Base-by-base conservation (phyloP, 2,329 filamentous ascomycete genomes). In the Boeremia exigua region DNA sequence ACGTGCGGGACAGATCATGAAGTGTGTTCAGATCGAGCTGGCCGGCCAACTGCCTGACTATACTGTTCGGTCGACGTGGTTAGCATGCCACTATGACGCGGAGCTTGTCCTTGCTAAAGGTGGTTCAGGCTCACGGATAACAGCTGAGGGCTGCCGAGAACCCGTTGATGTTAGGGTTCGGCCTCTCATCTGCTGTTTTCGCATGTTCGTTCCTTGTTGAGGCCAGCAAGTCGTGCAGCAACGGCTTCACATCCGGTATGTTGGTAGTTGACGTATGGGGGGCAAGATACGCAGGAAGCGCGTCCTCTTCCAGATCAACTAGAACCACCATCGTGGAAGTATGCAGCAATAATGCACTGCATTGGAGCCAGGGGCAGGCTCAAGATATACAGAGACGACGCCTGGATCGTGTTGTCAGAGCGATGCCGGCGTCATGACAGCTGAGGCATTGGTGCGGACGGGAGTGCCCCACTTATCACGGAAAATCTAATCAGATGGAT, bases 11-110 rank as follows among this genome's bases (percentile, higher is more conserved):
- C 17, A 98, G 85, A 61, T 88, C 87, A 75, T 96, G 88, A 67
- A 97, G 85, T 12, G 91, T 89, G 75, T 94, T 96, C 46, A 96
- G 84, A 73, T 98, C 94, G 72, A 97, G 86, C 65, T 85, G 84
- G 29, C 86, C 84, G 44, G 90, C 89, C 62, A 97, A 84, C 66
- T 88, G 85, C 61, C 87, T 85, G 65, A 90, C 86, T 71, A 96
- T 86, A 67, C 92, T 96, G 79, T 56, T 60, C 38, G 42, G 61
- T 57, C 47, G 57, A 56, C 32, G 34, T 67, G 56, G 68, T 74
- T 62, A 75, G 72, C 70, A 68, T 58, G 47, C 47, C 61, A 60
- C 67, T 58, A 37, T 33, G 46, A 59, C 60, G 60, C 40, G 65
- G 66, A 70, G 60, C 58, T 52, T 50, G 64, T 72, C 67, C 65